Evolutionary conservation across 1,139 yeast species (phyloP), one percentile per base, ranked within the genome.

Genomic region (Pichia sp.): DNA sequence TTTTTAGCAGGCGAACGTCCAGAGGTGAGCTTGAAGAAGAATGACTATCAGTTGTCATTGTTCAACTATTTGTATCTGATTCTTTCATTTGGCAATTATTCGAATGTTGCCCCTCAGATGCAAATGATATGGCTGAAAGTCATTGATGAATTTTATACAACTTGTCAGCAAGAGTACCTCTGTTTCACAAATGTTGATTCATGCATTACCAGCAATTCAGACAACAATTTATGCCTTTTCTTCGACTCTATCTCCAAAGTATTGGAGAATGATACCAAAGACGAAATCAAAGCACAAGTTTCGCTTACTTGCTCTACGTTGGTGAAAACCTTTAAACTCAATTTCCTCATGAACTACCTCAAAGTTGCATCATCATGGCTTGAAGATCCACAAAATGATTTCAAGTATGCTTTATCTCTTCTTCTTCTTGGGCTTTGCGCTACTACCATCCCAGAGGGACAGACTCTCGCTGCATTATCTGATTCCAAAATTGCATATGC

Each of bases 131-230:
- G 59, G 58, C 38, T 56, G 5, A 29, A 27, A 7, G 34, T 53
- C 4, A 22, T 52, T 5, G 38, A 37, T 12, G 29, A 36, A 1
- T 55, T 51, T 33, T 46, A 46, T 28, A 26, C 20, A 5, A 47
- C 43, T 11, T 25, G 42, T 15, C 42, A 39, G 20, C 30, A 29
- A 6, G 37, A 43, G 6, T 22, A 31, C 11, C 25, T 39, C 23
- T 43, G 39, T 8, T 41, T 32, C 14, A 52, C 64, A 5, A 57
- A 63, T 33, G 42, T 46, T 32, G 52, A 57, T 25, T 43, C 51
- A 16, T 46, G 55, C 34, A 55, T 60, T 18, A 38, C 55, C 3
- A 51, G 50, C 39, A 52, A 52, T 8, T 36, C 39, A 16, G 56
- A 53, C 23, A 56, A 53, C 33, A 49, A 54, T 7, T 19, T 56